Evolutionary conservation across 2,329 filamentous ascomycete species (phyloP).

Genomic region (Verticillium dahliae): DNA sequence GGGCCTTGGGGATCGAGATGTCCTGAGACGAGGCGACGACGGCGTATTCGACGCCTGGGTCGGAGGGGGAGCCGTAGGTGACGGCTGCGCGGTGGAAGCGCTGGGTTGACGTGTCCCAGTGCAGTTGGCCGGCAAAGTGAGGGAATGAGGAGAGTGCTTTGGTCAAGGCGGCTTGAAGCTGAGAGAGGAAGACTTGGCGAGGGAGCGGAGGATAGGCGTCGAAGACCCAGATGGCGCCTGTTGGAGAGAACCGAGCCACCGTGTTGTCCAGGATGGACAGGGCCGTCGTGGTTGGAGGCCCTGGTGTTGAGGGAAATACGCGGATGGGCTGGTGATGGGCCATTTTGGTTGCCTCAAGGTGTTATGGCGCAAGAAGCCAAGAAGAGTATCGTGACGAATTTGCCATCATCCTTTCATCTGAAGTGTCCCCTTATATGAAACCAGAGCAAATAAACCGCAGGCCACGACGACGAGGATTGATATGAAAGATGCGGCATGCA

Average conservation of each 20-base stretch:
- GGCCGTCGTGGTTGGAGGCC: not conserved
- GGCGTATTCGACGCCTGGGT: constrained; percentile 34
- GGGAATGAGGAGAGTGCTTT: constrained; percentile 29
- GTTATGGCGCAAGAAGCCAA: not conserved
- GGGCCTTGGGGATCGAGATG: not conserved
- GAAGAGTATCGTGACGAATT: too few relatives aligned
- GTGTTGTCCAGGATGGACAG: constrained; percentile 37
- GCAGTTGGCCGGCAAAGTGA: constrained; percentile 34
- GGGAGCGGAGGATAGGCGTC: constrained; percentile 15
- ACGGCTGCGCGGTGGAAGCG: constrained; percentile 8
- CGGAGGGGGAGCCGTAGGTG: constrained; percentile 24
- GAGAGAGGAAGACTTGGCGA: not conserved
- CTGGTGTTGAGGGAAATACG: not conserved
- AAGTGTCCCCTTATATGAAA: too few relatives aligned
- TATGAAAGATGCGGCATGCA: too few relatives aligned
- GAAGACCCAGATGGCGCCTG: constrained; percentile 37
- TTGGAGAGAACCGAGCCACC: constrained; percentile 29
- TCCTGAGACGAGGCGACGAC: constrained; percentile 23
- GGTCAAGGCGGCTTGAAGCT: constrained; percentile 18
- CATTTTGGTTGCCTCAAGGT: not conserved
- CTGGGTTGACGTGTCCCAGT: constrained; percentile 22
- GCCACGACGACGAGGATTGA: too few relatives aligned
- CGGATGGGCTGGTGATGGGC: not conserved
- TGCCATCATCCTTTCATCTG: too few relatives aligned
- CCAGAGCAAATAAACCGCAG: too few relatives aligned